Evolutionary conservation across 2,329 filamentous ascomycete genomes (phyloP).

Genomic region (Colletotrichum navitas): DNA sequence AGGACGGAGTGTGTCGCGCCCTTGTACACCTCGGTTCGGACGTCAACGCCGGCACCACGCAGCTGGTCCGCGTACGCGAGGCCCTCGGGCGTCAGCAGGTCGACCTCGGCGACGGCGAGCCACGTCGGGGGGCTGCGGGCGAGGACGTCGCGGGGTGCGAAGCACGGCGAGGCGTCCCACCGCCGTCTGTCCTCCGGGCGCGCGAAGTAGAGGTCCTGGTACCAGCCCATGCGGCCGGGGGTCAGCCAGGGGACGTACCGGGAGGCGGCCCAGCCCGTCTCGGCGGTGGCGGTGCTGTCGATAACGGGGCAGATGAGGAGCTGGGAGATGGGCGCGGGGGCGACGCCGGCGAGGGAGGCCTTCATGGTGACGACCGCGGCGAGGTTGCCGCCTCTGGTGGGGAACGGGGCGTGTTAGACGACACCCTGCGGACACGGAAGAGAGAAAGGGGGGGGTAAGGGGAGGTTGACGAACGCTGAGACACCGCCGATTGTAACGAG

Average conservation of each 20-base stretch:
- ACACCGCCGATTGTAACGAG: constrained; percentile 50
- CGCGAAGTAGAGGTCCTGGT: constrained; percentile 52
- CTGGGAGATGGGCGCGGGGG: constrained; percentile 25
- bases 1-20: constrained; percentile 32
- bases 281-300: constrained; percentile 51
- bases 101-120: constrained; percentile 50
- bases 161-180: constrained; percentile 52
- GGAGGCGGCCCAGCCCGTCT: constrained; percentile 40
- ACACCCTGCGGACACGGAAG: too few relatives aligned
- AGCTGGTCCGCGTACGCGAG: constrained; percentile 48
- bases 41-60: constrained; percentile 19
- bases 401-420: not conserved
- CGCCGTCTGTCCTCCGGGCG: constrained; percentile 43
- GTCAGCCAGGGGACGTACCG: constrained; percentile 51
- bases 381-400: constrained; percentile 42
- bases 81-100: constrained; percentile 51
- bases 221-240: constrained; percentile 51
- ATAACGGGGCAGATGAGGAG: constrained; percentile 51
- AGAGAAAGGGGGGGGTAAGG: too few relatives aligned
- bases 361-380: constrained; percentile 44
- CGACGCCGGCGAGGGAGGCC: constrained; percentile 15
- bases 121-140: constrained; percentile 48
- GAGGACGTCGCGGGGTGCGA: constrained; percentile 46
- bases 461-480: constrained; percentile 45
- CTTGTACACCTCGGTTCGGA: constrained; percentile 19